Percentiles rank a stretch among this genome's conserved stretches.
Evolutionary conservation across 345 rosid genomes (phyloP).

Genomic region (Salix brachista): DNA sequence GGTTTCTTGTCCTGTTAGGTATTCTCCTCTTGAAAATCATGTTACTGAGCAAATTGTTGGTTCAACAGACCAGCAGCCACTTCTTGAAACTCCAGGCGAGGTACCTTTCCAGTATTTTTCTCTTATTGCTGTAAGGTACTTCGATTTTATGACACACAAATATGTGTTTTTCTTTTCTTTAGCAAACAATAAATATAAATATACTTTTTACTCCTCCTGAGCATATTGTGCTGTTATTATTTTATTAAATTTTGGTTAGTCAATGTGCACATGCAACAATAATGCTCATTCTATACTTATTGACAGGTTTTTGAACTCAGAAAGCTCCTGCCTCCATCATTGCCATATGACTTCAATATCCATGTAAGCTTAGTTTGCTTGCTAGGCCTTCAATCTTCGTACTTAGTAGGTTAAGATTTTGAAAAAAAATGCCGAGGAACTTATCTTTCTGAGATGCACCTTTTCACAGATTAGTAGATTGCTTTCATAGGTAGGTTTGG

Average conservation of each 20-base stretch:
- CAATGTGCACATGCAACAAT: background rate
- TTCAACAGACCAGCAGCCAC: conserved; percentile 76
- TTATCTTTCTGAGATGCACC: background rate
- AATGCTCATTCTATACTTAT: conserved; percentile 7
- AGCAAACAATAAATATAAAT: background rate
- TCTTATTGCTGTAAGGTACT: background rate
- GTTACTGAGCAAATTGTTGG: conserved; percentile 58
- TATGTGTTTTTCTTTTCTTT: background rate
- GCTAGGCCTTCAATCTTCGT: background rate
- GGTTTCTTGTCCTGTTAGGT: conserved; percentile 36
- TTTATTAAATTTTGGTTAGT: background rate
- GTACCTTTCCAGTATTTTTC: conserved; percentile 26
- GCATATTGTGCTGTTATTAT: conserved; percentile 1
- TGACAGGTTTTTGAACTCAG: conserved; percentile 77
- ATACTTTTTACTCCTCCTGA: background rate
- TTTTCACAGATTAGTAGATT: background rate
- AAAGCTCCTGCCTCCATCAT: conserved; percentile 72
- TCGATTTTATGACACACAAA: background rate
- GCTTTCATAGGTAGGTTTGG: background rate
- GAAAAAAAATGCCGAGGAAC: background rate
- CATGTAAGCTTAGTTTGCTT: conserved; percentile 55
- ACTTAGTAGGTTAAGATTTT: background rate
- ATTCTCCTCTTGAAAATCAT: conserved; percentile 47
- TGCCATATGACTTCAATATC: conserved; percentile 80
- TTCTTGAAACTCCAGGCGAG: conserved; percentile 93